A percentile compares a stretch with the other conserved stretches of the same genome.
Conservation (phyloP, 2,329 filamentous ascomycete species). For the Fonsecaea multimorphosa region DNA sequence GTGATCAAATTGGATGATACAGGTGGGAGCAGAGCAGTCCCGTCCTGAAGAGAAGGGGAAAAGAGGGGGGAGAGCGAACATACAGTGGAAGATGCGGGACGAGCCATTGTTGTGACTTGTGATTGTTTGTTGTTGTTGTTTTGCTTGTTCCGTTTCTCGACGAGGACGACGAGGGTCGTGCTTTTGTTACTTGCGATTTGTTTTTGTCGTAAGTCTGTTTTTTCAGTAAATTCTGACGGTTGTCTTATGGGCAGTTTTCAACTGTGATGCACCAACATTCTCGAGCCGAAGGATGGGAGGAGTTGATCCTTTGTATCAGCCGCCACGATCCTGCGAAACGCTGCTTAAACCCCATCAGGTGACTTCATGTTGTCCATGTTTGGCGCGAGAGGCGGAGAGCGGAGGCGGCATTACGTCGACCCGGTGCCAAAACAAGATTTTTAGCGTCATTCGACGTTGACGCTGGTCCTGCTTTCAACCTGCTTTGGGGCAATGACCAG, state of each 20-base stretch:
- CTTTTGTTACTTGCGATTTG: too few species aligned
- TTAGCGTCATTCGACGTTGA: conserved; percentile 11
- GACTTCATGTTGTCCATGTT: background rate
- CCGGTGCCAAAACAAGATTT: conserved; percentile 1
- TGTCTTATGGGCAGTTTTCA: too few species aligned
- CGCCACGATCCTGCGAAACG: background rate
- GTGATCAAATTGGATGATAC: too few species aligned
- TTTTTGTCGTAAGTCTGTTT: too few species aligned
- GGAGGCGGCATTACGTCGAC: background rate
- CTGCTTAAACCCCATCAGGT: background rate
- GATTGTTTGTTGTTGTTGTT: background rate
- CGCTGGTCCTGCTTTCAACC: background rate
- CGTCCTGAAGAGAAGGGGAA: too few species aligned
- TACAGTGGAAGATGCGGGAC: conserved; percentile 27
- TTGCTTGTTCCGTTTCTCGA: background rate
- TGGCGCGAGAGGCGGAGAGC: too few species aligned
- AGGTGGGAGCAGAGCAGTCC: too few species aligned
- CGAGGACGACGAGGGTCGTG: background rate
- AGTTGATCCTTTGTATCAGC: background rate
- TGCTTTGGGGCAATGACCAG: background rate
- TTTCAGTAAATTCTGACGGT: too few species aligned
- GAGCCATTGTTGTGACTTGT: conserved; percentile 15
- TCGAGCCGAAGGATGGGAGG: background rate
- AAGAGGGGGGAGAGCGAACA: background rate
- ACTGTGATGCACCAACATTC: too few species aligned